phyloP scores from a whole-genome alignment of 495 filamentous ascomycete genomes.

The Polyplosphaeria fusca region DNA sequence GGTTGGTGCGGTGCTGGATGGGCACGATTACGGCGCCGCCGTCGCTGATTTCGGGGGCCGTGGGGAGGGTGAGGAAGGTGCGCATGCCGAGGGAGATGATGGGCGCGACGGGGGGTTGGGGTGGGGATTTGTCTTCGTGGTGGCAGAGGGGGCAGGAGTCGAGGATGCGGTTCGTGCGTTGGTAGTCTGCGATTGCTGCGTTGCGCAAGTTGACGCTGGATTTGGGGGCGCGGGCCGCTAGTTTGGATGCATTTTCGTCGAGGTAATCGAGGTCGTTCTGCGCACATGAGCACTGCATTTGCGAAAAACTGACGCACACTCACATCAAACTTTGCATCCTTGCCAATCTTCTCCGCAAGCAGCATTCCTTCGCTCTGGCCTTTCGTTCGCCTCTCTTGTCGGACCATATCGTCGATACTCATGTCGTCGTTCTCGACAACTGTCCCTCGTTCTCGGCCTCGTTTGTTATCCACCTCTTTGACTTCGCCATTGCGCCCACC shows the following conservation, averaged over 20 bases:
- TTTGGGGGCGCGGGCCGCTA: constrained; percentile 85
- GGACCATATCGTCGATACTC: constrained; percentile 92
- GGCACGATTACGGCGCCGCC: constrained; percentile 86
- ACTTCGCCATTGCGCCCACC: constrained; percentile 70
- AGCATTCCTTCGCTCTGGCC: constrained; percentile 77
- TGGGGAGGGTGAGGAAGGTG: constrained; percentile 83
- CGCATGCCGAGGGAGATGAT: constrained; percentile 86
- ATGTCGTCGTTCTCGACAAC: constrained; percentile 93
- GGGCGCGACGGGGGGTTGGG: constrained; percentile 69
- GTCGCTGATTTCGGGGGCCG: constrained; percentile 79
- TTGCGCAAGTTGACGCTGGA: constrained; percentile 87
- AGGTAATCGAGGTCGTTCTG: constrained; percentile 91
- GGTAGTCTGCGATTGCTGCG: constrained; percentile 80
- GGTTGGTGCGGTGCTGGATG: constrained; percentile 81
- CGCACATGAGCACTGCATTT: constrained; percentile 10
- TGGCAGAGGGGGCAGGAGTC: constrained; percentile 89
- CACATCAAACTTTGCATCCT: constrained; percentile 84
- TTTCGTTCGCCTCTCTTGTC: constrained; percentile 80
- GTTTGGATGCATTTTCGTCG: constrained; percentile 90
- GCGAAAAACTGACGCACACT: constrained; percentile 26
- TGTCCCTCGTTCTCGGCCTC: constrained; percentile 73
- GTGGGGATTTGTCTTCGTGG: constrained; percentile 80
- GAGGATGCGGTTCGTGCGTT: constrained; percentile 82
- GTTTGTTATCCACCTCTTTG: constrained; percentile 67
- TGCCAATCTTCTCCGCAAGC: constrained; percentile 86